Base-by-base conservation (phyloP, 2,329 filamentous ascomycete genomes). In the Stagonosporopsis cucurbitacearum region DNA sequence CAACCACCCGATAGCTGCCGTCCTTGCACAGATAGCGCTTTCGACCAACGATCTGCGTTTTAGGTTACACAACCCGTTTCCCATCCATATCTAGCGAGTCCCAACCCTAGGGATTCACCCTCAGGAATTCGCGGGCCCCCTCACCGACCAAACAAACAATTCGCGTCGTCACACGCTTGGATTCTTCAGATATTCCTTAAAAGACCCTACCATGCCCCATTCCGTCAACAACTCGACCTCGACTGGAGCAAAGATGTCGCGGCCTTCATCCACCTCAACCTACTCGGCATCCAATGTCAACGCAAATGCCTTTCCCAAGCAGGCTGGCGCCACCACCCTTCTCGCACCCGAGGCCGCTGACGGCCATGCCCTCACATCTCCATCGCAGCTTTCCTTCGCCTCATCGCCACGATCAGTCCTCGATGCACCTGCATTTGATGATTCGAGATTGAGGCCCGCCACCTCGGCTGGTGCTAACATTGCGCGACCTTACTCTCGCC, bases 361-460 rank as follows among this genome's bases (percentile, higher is more conserved):
- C 23, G 65, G 64, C 32, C 70, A 70, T n/a, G 66, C 69, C 33
- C 74, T 73, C 26, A 73, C 73, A 39, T 66, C 71, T n/a, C 64
- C 67, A 9, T 75, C 74, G 22, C 73, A 69, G 20, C 73, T 77
- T 44, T 77, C 74, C 37, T 75, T 75, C 54, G 67, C 71, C 30
- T 72, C 67, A 25, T 70, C 70, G 13, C 69, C 70, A 22, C 69
- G 63, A 28, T 74, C 73, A 20, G 58, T 72, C 12, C 62, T 67
- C 28, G 62, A 60, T 39, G 49, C 54, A 25, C 40, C 56, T 22
- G 48, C 46, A 26, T 58, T 55, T 19, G 62, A 65, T 47, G 58
- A 63, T 42, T 51, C 47, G 30, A 51, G 54, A 39, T 41, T 45
- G 32, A 48, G 54, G 30, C 56, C 62, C 48, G 60, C 68, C 11